Conservation (phyloP, 1,284 basidiomycete species). For the Athelia psychrophila region DNA sequence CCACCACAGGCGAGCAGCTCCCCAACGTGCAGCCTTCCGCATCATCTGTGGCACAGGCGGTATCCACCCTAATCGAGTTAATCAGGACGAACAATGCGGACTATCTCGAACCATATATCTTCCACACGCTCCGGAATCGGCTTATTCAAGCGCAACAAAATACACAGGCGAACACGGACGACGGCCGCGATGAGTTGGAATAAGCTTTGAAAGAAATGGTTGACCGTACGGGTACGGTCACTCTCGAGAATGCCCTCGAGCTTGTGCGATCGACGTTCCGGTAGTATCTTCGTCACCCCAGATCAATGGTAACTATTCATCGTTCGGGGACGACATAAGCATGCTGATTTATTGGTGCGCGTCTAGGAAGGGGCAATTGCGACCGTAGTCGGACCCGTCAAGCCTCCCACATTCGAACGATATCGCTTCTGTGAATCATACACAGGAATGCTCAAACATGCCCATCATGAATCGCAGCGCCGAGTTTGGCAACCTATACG, state of each 20-base stretch:
- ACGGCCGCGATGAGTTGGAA: slow-evolving; percentile 72
- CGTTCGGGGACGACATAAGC: slow-evolving; percentile 2
- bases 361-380: slow-evolving; percentile 59
- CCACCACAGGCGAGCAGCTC: slow-evolving; percentile 23
- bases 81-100: slow-evolving; percentile 99
- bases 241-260: slow-evolving; percentile 82
- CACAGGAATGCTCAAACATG: slow-evolving; percentile 98
- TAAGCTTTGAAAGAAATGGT: slow-evolving; percentile 85
- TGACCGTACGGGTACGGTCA: slow-evolving; percentile 90
- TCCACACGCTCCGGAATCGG: slow-evolving; percentile 90
- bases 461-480: slow-evolving; percentile 83
- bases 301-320: slow-evolving; percentile 70
- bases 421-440: slow-evolving; percentile 98
- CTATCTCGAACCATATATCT: slow-evolving; percentile 97
- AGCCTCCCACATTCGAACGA: slow-evolving; percentile 88
- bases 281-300: slow-evolving; percentile 66
- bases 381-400: slow-evolving; percentile 70
- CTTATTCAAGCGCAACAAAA: slow-evolving; percentile 86
- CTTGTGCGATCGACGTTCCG: slow-evolving; percentile 77
- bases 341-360: slow-evolving; percentile 4
- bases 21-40: slow-evolving; percentile 74
- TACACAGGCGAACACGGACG: slow-evolving; percentile 45
- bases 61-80: slow-evolving; percentile 92
- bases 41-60: slow-evolving; percentile 87
- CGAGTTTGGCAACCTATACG: slow-evolving; percentile 73